Base-by-base conservation (phyloP, 352 stramenopile species). In the Globisporangium cystogenes region DNA sequence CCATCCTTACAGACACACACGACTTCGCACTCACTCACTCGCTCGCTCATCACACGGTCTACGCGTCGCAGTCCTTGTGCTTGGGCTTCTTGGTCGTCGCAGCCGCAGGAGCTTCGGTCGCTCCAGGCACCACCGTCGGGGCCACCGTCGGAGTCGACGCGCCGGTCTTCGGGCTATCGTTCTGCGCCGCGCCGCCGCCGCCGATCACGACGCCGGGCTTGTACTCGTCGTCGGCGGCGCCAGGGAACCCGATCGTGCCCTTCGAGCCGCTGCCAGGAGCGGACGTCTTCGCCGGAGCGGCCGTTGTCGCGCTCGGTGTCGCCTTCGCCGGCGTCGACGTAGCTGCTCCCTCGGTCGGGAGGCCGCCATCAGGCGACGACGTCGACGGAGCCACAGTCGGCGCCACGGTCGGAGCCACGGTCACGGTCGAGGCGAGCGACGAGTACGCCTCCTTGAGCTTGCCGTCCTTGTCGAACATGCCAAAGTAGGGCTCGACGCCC, bases 401-500 rank as follows among this genome's bases (percentile, higher is more conserved):
- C 21, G 41, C 16, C 16, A 46, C 41, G 14, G 41, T 46, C 41
- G 41, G 41, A 1, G 20, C 5, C 14, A 49, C 26, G 2, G 44
- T 49, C 1, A n/a, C 18, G 6, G 43, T 21, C 6, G 44, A 21
- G 18, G 29, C 71, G 45, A 82, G 44, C 12, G 59, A 35, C 16
- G 63, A 39, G 62, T 76, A 74, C 36, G 59, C 33, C 29, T 62
- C 49, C 68, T 89, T 89, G 55, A 89, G 64, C 16, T 47, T 52
- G 21, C 76, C 61, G 36, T 74, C 59, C 27, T 64, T 44, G 36
- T 68, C 71, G 51, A 84, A 86, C 42, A 90, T 52, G 18, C 78
- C 78, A 41, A 90, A 90, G 62, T 85, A 82, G 29, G 73, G 74
- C 66, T 90, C 78, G 48, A 86, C 72, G 33, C 74, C 84, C 53